Base-by-base conservation (phyloP, 768 basidiomycete species). In the Hericium coralloides region DNA sequence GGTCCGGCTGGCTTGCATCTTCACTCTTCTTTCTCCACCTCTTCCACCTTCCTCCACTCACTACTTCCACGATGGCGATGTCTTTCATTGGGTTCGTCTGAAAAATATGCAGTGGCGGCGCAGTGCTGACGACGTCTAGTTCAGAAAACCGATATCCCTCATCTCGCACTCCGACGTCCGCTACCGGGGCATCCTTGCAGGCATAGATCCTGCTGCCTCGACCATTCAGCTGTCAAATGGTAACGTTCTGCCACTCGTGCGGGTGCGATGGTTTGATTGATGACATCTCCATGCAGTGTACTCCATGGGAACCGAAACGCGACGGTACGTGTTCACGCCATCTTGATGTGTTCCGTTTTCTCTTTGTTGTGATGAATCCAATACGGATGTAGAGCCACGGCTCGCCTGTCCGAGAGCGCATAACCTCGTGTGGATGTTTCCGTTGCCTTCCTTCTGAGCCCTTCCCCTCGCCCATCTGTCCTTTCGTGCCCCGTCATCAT, bases 101-200 rank as follows among this genome's bases (percentile, higher is more conserved):
- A 20, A 17, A 6, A 14, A n/a, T 43, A 12, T 7, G 38, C 15
- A 9, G 10, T 12, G 7, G 15, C 25, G 14, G 20, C 53, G 26
- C 58, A 69, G 53, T 69, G 39, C 37, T 59, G 10, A 54, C 31
- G 53, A 51, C n/a, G 14, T 36, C 22, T 36, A 50, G 31, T 20
- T 12, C 70, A 90, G 89, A 69, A 91, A 91, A 78, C 82, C 87
- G 10, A 93, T 94, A 58, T 91, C 91, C 57, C 84, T 94, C 67
- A 87, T 91, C 69, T 92, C 91, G 57, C 88, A 91, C 69, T 90
- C 89, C 52, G 92, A 92, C 80, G 88, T 93, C 59, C 86, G 92
- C 56, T 94, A 93, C 73, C 80, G 89, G 61, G 91, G 91, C 59
- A 91, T 89, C 60, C 77, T 94, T 49, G 88, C 88, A 51, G 89